These are phyloP conservation scores for Biscogniauxia sp. DNA, from an alignment of 2,329 filamentous ascomycete species.

Conservation along the genomic window DNA sequence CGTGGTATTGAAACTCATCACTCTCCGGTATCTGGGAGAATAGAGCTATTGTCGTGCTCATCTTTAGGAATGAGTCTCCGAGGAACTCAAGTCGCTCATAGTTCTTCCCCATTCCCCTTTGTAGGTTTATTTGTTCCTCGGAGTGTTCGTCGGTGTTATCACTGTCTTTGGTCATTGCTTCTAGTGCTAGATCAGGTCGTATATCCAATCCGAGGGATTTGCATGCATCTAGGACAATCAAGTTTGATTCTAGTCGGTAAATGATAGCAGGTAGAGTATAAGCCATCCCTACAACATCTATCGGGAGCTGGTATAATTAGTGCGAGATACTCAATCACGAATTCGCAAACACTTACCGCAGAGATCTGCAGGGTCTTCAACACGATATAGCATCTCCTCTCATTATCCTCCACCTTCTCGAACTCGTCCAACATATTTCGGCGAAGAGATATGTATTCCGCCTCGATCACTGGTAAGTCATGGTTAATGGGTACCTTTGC, in stretches of 20 bases:
- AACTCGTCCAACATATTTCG: constrained; percentile 78
- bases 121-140: constrained; percentile 67
- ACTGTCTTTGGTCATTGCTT: constrained; percentile 90
- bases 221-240: constrained; percentile 78
- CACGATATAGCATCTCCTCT: constrained; percentile 63
- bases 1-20: constrained; percentile 84
- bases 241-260: constrained; percentile 74
- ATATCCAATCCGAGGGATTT: constrained; percentile 62
- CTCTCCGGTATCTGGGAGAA: constrained; percentile 74
- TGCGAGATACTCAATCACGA: neutral
- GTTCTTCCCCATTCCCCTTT: constrained; percentile 85
- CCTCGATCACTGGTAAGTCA: constrained; percentile 79
- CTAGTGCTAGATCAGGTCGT: constrained; percentile 68
- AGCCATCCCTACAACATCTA: constrained; percentile 67
- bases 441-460: constrained; percentile 70
- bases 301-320: constrained; percentile 56
- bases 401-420: constrained; percentile 48
- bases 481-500: constrained; percentile 52
- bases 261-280: constrained; percentile 82
- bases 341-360: constrained; percentile 50
- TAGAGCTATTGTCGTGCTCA: constrained; percentile 87
- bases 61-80: constrained; percentile 91
- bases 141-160: constrained; percentile 76
- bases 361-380: constrained; percentile 77
- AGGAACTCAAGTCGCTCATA: constrained; percentile 94